phyloP scores from a whole-genome alignment of 768 basidiomycete species.

The Clitopilus passeckerianus region DNA sequence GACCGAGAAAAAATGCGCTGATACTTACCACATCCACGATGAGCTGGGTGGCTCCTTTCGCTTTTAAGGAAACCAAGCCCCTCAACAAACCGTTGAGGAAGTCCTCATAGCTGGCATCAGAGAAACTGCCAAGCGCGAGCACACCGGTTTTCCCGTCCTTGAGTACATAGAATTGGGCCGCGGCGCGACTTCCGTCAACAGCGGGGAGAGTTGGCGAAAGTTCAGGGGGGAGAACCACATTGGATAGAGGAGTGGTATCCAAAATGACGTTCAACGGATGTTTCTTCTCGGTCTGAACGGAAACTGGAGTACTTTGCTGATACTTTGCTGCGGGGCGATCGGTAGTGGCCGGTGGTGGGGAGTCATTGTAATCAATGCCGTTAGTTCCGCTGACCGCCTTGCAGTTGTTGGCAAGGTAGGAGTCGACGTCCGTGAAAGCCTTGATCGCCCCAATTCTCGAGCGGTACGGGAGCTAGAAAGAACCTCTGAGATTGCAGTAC shows the following conservation, averaged over 20 bases:
- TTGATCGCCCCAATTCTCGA: slow-evolving; percentile 43
- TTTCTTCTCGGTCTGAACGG: slow-evolving; percentile 22
- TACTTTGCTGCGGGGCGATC: slow-evolving; percentile 25
- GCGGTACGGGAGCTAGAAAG: slow-evolving; percentile 48
- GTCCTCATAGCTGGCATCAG: slow-evolving; percentile 32
- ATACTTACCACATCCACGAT: slow-evolving; percentile 53
- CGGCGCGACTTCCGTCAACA: slow-evolving; percentile 40
- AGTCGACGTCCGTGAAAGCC: slow-evolving; percentile 42
- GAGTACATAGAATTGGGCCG: slow-evolving; percentile 53
- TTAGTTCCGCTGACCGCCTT: slow-evolving; percentile 44
- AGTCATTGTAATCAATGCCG: slow-evolving; percentile 31
- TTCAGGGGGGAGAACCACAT: slow-evolving; percentile 36
- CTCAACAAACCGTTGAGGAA: slow-evolving; percentile 39
- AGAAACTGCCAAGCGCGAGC: slow-evolving; percentile 55
- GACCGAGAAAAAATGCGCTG: not conserved
- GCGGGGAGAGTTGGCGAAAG: slow-evolving; percentile 31
- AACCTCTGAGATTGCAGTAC: not conserved
- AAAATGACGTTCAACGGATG: slow-evolving; percentile 45
- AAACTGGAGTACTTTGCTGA: slow-evolving; percentile 34
- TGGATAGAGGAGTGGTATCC: slow-evolving; percentile 37
- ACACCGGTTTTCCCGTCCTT: slow-evolving; percentile 49
- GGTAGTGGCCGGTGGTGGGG: slow-evolving; percentile 6
- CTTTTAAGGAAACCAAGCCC: slow-evolving; percentile 43
- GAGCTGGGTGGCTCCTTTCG: slow-evolving; percentile 42
- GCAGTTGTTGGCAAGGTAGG: slow-evolving; percentile 51